A percentile compares a stretch with the other conserved stretches of the same genome.
These are phyloP conservation scores for Hypoxylon sp. DNA, from an alignment of 2,329 filamentous ascomycete genomes.

Conservation along the genomic window DNA sequence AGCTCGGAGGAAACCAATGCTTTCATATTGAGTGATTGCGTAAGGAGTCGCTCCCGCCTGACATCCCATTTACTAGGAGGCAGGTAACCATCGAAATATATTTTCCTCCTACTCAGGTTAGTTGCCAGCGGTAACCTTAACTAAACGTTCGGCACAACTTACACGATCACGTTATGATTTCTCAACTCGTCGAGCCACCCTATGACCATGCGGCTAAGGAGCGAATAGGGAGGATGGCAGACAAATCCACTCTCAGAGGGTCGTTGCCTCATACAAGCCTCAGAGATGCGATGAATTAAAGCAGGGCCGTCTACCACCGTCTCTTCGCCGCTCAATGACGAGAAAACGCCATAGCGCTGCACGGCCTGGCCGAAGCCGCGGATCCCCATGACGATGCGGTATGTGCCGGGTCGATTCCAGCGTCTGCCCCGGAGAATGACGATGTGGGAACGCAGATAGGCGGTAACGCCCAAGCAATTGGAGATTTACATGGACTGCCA, in stretches of 20 bases:
- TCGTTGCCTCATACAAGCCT: slow-evolving; percentile 62
- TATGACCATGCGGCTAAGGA: slow-evolving; percentile 70
- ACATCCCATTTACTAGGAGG: slow-evolving; percentile 73
- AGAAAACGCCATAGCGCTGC: slow-evolving; percentile 61
- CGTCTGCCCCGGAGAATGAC: not conserved
- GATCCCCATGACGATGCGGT: slow-evolving; percentile 65
- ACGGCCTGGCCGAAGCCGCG: slow-evolving; percentile 66
- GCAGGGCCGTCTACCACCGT: slow-evolving; percentile 81
- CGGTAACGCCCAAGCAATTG: not conserved
- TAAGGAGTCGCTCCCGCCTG: slow-evolving; percentile 70
- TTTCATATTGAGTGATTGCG: slow-evolving; percentile 67
- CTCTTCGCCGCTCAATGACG: slow-evolving; percentile 55
- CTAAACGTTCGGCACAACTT: slow-evolving; percentile 47
- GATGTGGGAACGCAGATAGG: not conserved
- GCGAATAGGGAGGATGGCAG: slow-evolving; percentile 70
- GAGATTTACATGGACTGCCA: not conserved
- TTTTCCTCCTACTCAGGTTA: slow-evolving; percentile 64
- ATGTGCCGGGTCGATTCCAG: not conserved
- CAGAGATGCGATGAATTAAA: slow-evolving; percentile 78
- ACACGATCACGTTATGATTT: slow-evolving; percentile 71
- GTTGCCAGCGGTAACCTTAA: not conserved
- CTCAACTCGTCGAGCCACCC: slow-evolving; percentile 72
- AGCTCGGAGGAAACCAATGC: slow-evolving; percentile 56
- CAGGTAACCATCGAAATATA: slow-evolving; percentile 89
- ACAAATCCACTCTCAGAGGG: slow-evolving; percentile 58